Conservation (phyloP, 345 rosid species). For the Populus euphratica region DNA sequence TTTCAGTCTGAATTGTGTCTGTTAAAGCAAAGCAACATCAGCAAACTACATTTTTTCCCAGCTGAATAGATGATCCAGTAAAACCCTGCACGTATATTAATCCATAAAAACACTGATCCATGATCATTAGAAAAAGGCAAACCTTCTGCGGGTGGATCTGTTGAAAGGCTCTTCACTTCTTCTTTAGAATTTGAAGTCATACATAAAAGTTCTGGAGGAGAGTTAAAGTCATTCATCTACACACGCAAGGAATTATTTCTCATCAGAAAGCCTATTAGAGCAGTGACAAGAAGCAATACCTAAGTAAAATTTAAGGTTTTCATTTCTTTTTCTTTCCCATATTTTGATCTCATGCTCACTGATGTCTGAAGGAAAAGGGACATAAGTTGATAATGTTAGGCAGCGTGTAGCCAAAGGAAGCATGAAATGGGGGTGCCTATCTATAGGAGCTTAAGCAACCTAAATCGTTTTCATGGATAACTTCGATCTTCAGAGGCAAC, state of each 20-base stretch:
- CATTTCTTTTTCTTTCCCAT: too few relatives aligned
- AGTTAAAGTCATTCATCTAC: conserved; percentile 45
- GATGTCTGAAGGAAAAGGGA: background rate
- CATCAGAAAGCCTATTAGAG: background rate
- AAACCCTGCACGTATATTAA: background rate
- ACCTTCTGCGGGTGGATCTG: conserved; percentile 24
- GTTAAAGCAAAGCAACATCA: background rate
- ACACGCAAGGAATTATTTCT: background rate
- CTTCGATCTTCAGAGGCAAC: background rate
- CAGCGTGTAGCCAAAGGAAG: background rate
- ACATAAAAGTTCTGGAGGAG: conserved; percentile 9
- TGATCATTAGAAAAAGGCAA: background rate
- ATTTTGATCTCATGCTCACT: background rate
- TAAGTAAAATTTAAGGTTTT: too few relatives aligned
- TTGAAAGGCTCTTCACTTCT: conserved; percentile 1
- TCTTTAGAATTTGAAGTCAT: conserved; percentile 11
- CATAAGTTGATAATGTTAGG: background rate
- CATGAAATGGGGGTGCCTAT: background rate
- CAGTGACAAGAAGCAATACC: background rate
- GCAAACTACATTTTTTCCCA: background rate
- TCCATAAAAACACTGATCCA: background rate
- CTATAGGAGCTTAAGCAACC: background rate
- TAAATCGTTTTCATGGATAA: background rate
- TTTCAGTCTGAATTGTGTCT: conserved; percentile 27
- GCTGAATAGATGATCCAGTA: background rate